Percentiles rank a stretch among this genome's conserved stretches.
Evolutionary conservation across 495 filamentous ascomycete genomes (phyloP).

Genomic region (Talaromyces trachyspermus): DNA sequence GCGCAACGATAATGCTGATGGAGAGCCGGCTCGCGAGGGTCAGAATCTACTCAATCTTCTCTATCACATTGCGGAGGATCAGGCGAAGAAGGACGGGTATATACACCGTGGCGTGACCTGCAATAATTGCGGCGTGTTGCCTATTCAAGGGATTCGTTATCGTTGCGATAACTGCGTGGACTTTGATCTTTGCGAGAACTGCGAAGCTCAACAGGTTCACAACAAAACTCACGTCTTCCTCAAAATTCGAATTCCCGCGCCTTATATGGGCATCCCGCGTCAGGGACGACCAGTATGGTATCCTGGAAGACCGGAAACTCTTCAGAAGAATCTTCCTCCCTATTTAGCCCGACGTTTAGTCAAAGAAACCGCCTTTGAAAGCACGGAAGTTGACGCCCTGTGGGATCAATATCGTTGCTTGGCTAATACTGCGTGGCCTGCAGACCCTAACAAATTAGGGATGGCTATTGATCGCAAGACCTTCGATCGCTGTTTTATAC

Average conservation of each 20-base stretch:
- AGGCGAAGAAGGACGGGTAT: conserved; percentile 74
- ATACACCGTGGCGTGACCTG: conserved; percentile 92
- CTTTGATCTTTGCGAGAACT: conserved; percentile 84
- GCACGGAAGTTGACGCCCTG: conserved; percentile 77
- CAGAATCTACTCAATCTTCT: conserved; percentile 67
- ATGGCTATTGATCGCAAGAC: conserved; percentile 85
- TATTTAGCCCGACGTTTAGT: conserved; percentile 57
- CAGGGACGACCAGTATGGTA: conserved; percentile 80
- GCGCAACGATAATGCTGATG: conserved; percentile 45
- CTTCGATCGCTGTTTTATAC: conserved; percentile 85
- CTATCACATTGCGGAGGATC: conserved; percentile 76
- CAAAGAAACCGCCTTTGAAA: conserved; percentile 68
- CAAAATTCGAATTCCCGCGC: conserved; percentile 74
- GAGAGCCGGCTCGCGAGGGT: conserved; percentile 53
- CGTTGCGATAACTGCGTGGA: conserved; percentile 88
- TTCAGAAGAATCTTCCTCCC: conserved; percentile 56
- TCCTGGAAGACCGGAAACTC: conserved; percentile 71
- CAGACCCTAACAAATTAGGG: conserved; percentile 67
- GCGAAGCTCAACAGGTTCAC: conserved; percentile 78
- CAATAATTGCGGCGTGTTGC: conserved; percentile 75
- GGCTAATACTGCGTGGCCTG: conserved; percentile 76
- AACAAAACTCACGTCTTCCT: conserved; percentile 93
- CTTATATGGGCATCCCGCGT: conserved; percentile 55
- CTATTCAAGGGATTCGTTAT: conserved; percentile 87
- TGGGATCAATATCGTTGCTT: conserved; percentile 96